These are phyloP conservation scores for Plenodomus lindquistii DNA, from an alignment of 2,329 filamentous ascomycete species.

Conservation along the genomic window DNA sequence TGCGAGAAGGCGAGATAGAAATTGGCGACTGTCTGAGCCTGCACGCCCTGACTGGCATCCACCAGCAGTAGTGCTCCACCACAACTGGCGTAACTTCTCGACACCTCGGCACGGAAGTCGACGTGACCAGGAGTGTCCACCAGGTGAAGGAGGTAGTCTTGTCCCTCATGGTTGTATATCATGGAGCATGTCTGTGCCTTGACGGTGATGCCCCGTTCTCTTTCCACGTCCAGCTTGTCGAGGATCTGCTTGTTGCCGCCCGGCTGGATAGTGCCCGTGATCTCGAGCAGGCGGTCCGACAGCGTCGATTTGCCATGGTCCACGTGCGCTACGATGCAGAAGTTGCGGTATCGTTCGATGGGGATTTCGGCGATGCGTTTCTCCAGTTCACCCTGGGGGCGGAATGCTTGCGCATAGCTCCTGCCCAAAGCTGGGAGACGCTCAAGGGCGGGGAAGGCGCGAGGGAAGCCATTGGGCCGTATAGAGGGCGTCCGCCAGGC, in stretches of 20 bases:
- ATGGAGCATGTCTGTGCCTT: constrained; percentile 99
- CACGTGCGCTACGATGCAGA: constrained; percentile 98
- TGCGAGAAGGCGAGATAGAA: constrained; percentile 97
- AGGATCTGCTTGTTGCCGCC: constrained; percentile 93
- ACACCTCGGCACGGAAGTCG: constrained; percentile 95
- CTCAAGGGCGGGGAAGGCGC: constrained; percentile 26
- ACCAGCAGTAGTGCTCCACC: constrained; percentile 87
- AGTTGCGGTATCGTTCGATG: constrained; percentile 83
- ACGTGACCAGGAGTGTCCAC: constrained; percentile 98
- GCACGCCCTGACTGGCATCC: constrained; percentile 93
- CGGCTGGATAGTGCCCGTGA: constrained; percentile 87
- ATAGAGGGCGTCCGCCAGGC: constrained; percentile 37
- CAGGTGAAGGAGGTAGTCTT: constrained; percentile 91
- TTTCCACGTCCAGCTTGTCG: constrained; percentile 95
- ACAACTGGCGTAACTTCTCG: constrained; percentile 92
- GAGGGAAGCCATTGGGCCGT: constrained; percentile 20
- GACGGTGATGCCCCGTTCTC: constrained; percentile 95
- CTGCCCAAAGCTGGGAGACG: constrained; percentile 28
- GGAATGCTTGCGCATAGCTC: constrained; percentile 43
- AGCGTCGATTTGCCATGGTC: constrained; percentile 98
- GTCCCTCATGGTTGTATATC: constrained; percentile 84
- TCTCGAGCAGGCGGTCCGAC: constrained; percentile 86
- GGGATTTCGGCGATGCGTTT: constrained; percentile 73
- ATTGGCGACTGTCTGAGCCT: constrained; percentile 97
- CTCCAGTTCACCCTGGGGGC: constrained; percentile 59